phyloP scores from a whole-genome alignment of 768 basidiomycete species.

The Russula abietina region DNA sequence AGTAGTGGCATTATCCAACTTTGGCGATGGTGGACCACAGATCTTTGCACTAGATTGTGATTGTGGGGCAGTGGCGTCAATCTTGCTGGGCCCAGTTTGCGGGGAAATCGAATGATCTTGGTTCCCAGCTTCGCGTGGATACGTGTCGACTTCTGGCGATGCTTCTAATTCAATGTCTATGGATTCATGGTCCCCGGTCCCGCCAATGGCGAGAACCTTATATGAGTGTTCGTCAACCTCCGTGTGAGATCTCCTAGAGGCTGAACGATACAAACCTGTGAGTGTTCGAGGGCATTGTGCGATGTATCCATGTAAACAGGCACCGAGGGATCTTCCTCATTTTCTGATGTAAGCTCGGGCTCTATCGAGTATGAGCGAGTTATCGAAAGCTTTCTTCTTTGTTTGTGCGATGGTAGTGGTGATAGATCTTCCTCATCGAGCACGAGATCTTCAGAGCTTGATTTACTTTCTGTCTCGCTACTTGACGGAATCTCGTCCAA shows the following conservation, averaged over 20 bases:
- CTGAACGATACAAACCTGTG: constrained; percentile 7
- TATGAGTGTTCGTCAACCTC: constrained; percentile 1
- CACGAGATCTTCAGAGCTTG: constrained; percentile 13
- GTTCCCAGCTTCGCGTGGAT: background rate
- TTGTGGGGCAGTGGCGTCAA: background rate
- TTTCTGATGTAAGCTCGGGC: constrained; percentile 9
- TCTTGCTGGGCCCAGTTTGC: background rate
- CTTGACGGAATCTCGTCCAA: constrained; percentile 24
- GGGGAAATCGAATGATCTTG: background rate
- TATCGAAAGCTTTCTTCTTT: background rate
- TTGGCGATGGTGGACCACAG: background rate
- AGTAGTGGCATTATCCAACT: constrained; percentile 11
- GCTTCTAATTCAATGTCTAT: background rate
- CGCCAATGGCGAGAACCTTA: background rate
- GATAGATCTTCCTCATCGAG: constrained; percentile 23
- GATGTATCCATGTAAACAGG: constrained; percentile 21
- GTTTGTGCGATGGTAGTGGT: constrained; percentile 1
- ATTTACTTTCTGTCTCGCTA: constrained; percentile 12
- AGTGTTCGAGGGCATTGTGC: background rate
- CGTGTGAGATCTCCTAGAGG: background rate
- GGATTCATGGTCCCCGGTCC: background rate
- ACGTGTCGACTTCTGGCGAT: background rate
- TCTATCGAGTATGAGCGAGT: constrained; percentile 1
- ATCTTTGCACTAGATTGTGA: background rate
- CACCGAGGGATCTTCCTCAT: constrained; percentile 6